These are phyloP conservation scores for Diaporthe australafricana DNA, from an alignment of 2,329 filamentous ascomycete species.

Conservation along the genomic window DNA sequence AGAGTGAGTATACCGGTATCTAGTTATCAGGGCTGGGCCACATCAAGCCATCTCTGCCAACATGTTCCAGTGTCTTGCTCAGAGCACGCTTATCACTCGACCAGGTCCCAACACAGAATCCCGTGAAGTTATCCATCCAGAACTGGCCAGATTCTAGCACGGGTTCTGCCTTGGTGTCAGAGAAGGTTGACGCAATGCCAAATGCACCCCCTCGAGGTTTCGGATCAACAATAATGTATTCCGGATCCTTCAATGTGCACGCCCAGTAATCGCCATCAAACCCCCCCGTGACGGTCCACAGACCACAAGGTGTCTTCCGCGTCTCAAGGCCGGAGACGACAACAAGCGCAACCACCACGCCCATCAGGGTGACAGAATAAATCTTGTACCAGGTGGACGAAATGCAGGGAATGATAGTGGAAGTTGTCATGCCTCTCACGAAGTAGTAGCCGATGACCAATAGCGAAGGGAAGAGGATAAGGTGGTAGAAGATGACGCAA, in stretches of 20 bases:
- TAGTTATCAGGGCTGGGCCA: neutral
- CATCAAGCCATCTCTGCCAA: neutral
- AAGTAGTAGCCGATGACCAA: conserved; percentile 8
- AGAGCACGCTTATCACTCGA: neutral
- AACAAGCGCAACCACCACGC: neutral
- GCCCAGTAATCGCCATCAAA: neutral
- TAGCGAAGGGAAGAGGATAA: neutral
- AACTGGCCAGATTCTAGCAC: neutral
- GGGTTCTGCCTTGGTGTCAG: neutral
- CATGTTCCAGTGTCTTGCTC: neutral
- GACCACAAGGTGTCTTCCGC: neutral
- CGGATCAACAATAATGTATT: neutral
- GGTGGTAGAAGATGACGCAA: neutral
- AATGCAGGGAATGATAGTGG: conserved; percentile 15
- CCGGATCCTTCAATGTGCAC: neutral
- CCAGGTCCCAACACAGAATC: neutral
- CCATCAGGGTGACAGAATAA: neutral
- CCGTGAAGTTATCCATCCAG: neutral
- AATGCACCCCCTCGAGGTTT: neutral
- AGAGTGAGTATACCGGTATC: too few relatives aligned
- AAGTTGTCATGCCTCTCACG: neutral
- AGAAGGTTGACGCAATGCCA: neutral
- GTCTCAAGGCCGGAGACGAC: neutral
- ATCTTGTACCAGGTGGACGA: conserved; percentile 6
- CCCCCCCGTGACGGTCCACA: neutral